Conservation (phyloP, 2,329 filamentous ascomycete species). For the Fusarium sp. region DNA sequence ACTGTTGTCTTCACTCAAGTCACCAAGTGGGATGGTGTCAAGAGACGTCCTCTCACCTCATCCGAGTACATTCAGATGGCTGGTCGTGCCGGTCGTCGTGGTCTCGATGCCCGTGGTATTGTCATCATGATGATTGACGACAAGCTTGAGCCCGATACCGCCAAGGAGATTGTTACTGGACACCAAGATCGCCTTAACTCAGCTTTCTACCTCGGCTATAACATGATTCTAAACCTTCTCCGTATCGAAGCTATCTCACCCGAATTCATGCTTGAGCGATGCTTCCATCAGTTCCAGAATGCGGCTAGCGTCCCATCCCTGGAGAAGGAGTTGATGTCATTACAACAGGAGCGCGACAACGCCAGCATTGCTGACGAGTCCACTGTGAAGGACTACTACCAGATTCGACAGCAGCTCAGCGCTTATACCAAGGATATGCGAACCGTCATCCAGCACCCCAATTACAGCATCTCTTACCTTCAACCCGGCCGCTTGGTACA, state of each 20-base stretch:
- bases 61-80: slow-evolving; percentile 99
- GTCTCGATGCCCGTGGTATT: slow-evolving; percentile 96
- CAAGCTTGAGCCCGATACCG: slow-evolving; percentile 93
- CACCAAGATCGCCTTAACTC: slow-evolving; percentile 98
- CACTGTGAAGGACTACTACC: slow-evolving; percentile 94
- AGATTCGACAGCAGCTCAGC: slow-evolving; percentile 85
- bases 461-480: slow-evolving; percentile 85
- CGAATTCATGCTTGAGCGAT: slow-evolving; percentile 98
- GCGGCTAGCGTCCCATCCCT: slow-evolving; percentile 85
- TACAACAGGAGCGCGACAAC: slow-evolving; percentile 79
- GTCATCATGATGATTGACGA: slow-evolving; percentile 99
- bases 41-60: slow-evolving; percentile 85
- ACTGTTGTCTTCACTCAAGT: slow-evolving; percentile 99
- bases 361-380: slow-evolving; percentile 86
- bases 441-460: slow-evolving; percentile 89
- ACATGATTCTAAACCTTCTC: slow-evolving; percentile 97
- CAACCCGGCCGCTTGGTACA: slow-evolving; percentile 88
- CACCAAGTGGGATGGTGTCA: slow-evolving; percentile 90
- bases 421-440: slow-evolving; percentile 90
- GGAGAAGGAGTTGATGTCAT: slow-evolving; percentile 82
- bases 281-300: slow-evolving; percentile 98
- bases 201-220: slow-evolving; percentile 97
- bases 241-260: slow-evolving; percentile 99
- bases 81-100: slow-evolving; percentile 93
- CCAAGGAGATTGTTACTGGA: slow-evolving; percentile 94